Base-by-base conservation (phyloP, 208 protist genomes). In the Wallacemonas rigidus region DNA sequence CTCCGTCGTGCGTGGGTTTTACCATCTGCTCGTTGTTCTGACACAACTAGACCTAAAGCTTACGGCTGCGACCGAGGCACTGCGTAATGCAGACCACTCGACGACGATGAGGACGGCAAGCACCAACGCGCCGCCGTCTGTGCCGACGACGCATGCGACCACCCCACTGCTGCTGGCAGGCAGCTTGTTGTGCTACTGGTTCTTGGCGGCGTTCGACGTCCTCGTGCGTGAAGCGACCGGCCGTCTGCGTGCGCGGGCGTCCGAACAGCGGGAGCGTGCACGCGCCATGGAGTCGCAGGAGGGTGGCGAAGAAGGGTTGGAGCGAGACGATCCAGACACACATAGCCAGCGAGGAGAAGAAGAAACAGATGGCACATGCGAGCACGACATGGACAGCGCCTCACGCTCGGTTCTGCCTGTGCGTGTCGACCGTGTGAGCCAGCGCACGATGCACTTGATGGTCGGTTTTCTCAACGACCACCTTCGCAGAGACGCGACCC, bases 91-190 rank as follows among this genome's bases (percentile, higher is more conserved):
- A 2, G 41, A 35, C 51, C 4, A 8, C n/a, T 7, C 12, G 47
- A 47, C 36, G 62, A 39, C 41, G 26, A 26, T 26, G 26, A 26
- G 26, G 26, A 26, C 26, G 26, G 26, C 26, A 26, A 26, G 26
- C 70, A 12, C 43, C 26, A 26, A 7, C 39, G 45, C 45, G 1
- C 45, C 45, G 8, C 8, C 45, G 45, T 6, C 45, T n/a, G 15
- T 78, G 56, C 54, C 75, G 63, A 50, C 26, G 12, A 67, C 53
- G 15, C 78, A 82, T 55, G 79, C 73, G 14, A 64, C 76, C 48
- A 80, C 79, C 15, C 55, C 83, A 14, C 63, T 90, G 48, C 67
- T 91, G 45, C 87, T 95, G 9, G 90, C 87, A 36, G 90, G 90
- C 50, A 87, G 75, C 45, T 68, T 90, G 60, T 38, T 86, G 17